Base-by-base conservation (phyloP, 148 eudicot genomes). In the Vaccinium darrowii region DNA sequence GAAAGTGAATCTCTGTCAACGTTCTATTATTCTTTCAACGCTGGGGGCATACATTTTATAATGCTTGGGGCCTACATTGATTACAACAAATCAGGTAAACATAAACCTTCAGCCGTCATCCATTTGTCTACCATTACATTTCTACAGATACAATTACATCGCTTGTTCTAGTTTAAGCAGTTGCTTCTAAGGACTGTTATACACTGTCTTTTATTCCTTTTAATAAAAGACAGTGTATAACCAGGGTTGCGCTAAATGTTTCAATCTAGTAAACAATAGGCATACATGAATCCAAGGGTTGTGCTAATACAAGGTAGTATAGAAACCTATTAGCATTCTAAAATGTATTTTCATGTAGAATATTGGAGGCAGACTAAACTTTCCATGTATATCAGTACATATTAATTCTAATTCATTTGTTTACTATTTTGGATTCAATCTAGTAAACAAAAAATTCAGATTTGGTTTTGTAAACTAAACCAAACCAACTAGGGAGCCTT, bases 51-150 rank as follows among this genome's bases (percentile, higher is more conserved):
- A 83, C 98, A 95, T 84, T 93, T 93, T 72, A 71, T 95, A 76
- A 92, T 97, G 95, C 96, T 97, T 7, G 99, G 98, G 57, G 94
- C 92, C 86, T 97, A 97, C 82, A 88, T 90, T 85, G 93, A 94
- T 23, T 97, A 97, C 83, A 85, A 94, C 50, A 90, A 93, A 91
- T 89, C 98, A 88, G 94, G 99, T 97, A 90, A 81, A 77, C 13
- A 75, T 56, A 5, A 52, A 19, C 1, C 43, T 54, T 15, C 74
- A 80, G 7, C n/a, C 21, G 52, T 43, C 60, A 13, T 21, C 39
- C n/a, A 15, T 49, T 50, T 49, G 16, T 50, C 23, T 49, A 25
- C 51, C 43, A 12, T n/a, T 25, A 10, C 36, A 52, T 25, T 43
- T 52, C 36, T 52, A 19, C 14, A 18, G 50, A 82, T 13, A 33